phyloP scores from a whole-genome alignment of 306 rosid species.

The Sesbania bispinosa region DNA sequence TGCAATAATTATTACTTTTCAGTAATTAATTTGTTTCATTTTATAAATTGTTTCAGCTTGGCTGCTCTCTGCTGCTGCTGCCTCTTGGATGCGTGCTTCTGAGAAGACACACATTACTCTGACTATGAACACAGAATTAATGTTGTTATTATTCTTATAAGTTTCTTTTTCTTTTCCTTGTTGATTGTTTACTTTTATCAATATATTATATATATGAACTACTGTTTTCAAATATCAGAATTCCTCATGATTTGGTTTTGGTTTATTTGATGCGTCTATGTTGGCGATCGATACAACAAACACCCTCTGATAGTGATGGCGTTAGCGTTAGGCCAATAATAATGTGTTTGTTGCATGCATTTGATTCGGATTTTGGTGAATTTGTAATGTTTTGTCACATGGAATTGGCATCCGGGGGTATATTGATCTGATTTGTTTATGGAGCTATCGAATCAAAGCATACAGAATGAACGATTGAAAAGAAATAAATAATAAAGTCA shows the following conservation, averaged over 20 bases:
- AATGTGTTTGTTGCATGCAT: too few species aligned
- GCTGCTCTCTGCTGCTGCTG: conserved; percentile 99
- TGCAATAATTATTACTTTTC: too few species aligned
- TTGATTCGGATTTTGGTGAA: too few species aligned
- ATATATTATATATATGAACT: conserved; percentile 9
- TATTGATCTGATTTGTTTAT: too few species aligned
- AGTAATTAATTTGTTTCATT: neutral
- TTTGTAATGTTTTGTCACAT: too few species aligned
- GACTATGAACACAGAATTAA: neutral
- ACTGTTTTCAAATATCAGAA: neutral
- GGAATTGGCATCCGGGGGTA: too few species aligned
- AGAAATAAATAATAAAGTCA: too few species aligned
- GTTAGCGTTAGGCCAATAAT: too few species aligned
- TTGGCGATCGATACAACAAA: neutral
- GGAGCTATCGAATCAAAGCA: too few species aligned
- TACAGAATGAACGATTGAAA: too few species aligned
- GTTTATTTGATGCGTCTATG: neutral
- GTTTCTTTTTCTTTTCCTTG: neutral
- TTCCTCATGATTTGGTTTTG: neutral
- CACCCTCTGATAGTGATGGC: neutral
- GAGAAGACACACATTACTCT: conserved; percentile 19
- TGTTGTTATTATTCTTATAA: conserved; percentile 9
- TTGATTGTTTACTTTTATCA: conserved; percentile 7
- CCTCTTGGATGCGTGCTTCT: conserved; percentile 89
- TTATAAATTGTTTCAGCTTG: conserved; percentile 52